phyloP scores from a whole-genome alignment of 345 rosid genomes.

The sweet orange (Citrus sinensis) region DVS_A1.0 CM039165.1:27230001-27230500 shows the following conservation, averaged over 20 bases:
- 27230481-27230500: background rate
- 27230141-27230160: slow-evolving; percentile 41
- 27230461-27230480: background rate
- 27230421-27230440: background rate
- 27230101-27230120: slow-evolving; percentile 33
- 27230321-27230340: slow-evolving; percentile 46
- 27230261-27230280: slow-evolving; percentile 43
- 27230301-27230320: slow-evolving; percentile 45
- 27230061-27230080: slow-evolving; percentile 43
- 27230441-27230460: background rate
- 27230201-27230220: slow-evolving; percentile 25
- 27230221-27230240: slow-evolving; percentile 18
- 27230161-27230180: slow-evolving; percentile 28
- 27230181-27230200: slow-evolving; percentile 27
- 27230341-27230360: slow-evolving; percentile 31
- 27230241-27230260: slow-evolving; percentile 19
- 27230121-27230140: slow-evolving; percentile 35
- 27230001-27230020: slow-evolving; percentile 45
- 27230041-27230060: slow-evolving; percentile 45
- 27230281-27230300: slow-evolving; percentile 51
- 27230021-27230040: slow-evolving; percentile 37
- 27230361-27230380: slow-evolving; percentile 1
- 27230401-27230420: background rate
- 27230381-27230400: background rate
- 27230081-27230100: slow-evolving; percentile 40